Base-by-base conservation (phyloP, 768 basidiomycete genomes). In the Boletales sp. region DNA sequence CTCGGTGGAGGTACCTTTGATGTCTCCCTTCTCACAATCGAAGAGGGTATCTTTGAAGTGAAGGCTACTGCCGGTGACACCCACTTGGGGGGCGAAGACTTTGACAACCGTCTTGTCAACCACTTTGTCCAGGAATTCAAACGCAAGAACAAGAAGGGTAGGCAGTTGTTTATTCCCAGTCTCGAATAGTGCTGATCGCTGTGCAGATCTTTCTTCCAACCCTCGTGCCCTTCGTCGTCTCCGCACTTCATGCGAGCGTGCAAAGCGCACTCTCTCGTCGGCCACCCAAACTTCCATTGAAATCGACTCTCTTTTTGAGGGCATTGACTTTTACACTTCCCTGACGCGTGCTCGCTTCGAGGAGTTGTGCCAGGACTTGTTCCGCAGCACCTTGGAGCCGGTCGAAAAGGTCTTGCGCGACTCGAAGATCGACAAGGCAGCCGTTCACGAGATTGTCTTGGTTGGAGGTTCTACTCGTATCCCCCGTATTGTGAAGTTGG, bases 401-500 rank as follows among this genome's bases (percentile, higher is more conserved):
- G 95, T 98, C 60, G 94, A 97, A 80, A 95, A 94, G 76, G 95
- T 97, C 55, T 86, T 98, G 65, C 87, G 90, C 35, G 95, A 97
- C 72, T 89, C 95, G 54, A 97, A 97, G 82, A 94, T 98, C 64
- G 92, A 97, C 83, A 97, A 97, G 79, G 69, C 83, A 43, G 86
- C 85, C 63, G 94, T 98, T 34, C 86, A 97, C 77, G 95, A 98
- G 70, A 95, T 98, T 57, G 95, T 97, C 63, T 80, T 98, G 60
- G 95, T 97, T 60, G 94, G 95, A 70, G 95, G 95, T 54, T 98
- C 95, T 43, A 97, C 95, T 48, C 94, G 94, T 83, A 97, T 98
- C 58, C 95, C 95, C 58, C 90, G 91, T 71, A 88, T 98, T 64
- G 86, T 92, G 69, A 94, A 97, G 74, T 90, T 97, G 67, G 91